Conservation (phyloP, 805 yeast genomes). For the Cyberlindnera amylophila region DNA sequence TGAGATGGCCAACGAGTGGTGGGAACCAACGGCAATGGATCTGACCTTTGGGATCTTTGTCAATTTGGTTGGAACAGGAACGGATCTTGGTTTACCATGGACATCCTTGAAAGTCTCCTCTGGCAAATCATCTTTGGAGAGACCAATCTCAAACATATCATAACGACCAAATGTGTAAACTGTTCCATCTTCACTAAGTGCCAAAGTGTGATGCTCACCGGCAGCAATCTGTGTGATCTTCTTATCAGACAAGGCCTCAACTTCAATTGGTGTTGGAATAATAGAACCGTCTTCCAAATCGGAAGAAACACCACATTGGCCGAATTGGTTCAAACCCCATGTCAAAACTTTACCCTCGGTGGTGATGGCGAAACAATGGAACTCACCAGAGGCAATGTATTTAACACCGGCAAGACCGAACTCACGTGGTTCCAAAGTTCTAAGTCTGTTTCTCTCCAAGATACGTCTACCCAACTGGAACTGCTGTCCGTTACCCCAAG, state of each 20-base stretch:
- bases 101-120: constrained; percentile 70
- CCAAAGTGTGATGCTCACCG: constrained; percentile 92
- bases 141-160: constrained; percentile 92
- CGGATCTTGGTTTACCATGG: constrained; percentile 75
- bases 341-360: constrained; percentile 64
- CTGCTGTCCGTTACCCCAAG: constrained; percentile 98
- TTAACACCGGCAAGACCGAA: constrained; percentile 78
- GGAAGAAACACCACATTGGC: constrained; percentile 86
- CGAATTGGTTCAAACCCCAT: constrained; percentile 97
- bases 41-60: constrained; percentile 53
- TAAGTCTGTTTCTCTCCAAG: constrained; percentile 69
- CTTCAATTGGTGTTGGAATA: constrained; percentile 71
- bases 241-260: constrained; percentile 58
- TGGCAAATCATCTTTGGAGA: constrained; percentile 63
- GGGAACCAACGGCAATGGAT: constrained; percentile 78
- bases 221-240: constrained; percentile 65
- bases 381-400: constrained; percentile 88
- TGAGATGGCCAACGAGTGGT: constrained; percentile 85
- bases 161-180: constrained; percentile 85
- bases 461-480: constrained; percentile 87
- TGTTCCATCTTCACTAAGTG: constrained; percentile 67
- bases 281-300: constrained; percentile 83
- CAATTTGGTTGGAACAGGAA: constrained; percentile 79
- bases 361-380: constrained; percentile 90
- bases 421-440: constrained; percentile 74